A percentile compares a stretch with the other conserved stretches of the same genome.
Conservation (phyloP, 306 rosid species). For the Malus domestica region ASM211411v1 NC_041798.1:33400501-33401000, state of each 20-base stretch:
- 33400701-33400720: conserved; percentile 44
- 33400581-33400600: neutral
- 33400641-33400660: conserved; percentile 28
- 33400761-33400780: conserved; percentile 32
- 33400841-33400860: conserved; percentile 1
- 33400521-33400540: conserved; percentile 32
- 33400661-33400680: conserved; percentile 47
- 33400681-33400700: conserved; percentile 43
- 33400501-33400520: conserved; percentile 51
- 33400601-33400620: neutral
- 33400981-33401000: neutral
- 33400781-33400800: conserved; percentile 21
- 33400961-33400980: neutral
- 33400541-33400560: conserved; percentile 50
- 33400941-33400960: conserved; percentile 16
- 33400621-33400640: neutral
- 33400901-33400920: conserved; percentile 13
- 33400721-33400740: conserved; percentile 42
- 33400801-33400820: neutral
- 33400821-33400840: neutral
- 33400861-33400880: neutral
- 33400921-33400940: conserved; percentile 14
- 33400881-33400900: conserved; percentile 17
- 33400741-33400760: conserved; percentile 1
- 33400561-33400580: conserved; percentile 44